Base-by-base conservation (phyloP, 2,329 filamentous ascomycete genomes). In the Botrytis deweyae region DNA sequence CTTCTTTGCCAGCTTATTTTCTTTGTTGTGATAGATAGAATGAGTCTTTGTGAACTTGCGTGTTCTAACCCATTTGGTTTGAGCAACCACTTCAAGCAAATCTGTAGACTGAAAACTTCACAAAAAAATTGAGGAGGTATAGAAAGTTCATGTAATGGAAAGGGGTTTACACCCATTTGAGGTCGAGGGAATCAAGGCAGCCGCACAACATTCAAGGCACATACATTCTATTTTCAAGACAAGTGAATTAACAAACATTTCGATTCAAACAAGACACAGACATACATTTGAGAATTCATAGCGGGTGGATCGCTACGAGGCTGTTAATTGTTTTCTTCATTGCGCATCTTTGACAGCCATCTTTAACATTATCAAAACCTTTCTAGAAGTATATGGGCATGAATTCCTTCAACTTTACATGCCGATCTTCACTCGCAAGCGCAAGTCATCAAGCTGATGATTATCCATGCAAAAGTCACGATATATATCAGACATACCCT, bases 381-480 rank as follows among this genome's bases (percentile, higher is more conserved):
- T 16, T n/a, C 3, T 14, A 8, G 4, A 55, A 40, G 29, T 25
- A 12, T 10, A 1, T 29, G 33, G 38, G n/a, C 16, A 40, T 33
- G 12, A 55, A 16, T 33, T 12, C 7, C 25, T 42, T 22, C 25
- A 4, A 40, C 16, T 58, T 29, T 20, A n/a, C 49, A 58, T 58
- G n/a, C 14, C 9, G n/a, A 16, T 14, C 33, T 66, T 36, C 10
- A 68, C 18, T 7, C 6, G 1, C 46, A 42, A 40, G 36, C 14
- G 4, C 4, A 40, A 16, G 3, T 58, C 25, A 68, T 58, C 49
- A 58, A 68, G 66, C 36, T 58, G 66, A 33, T 33, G 49, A 33
- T 58, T 38, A 29, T 42, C 36, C 66, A 59, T 69, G 38, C n/a
- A 42, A 29, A 40, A 69, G 36, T 33, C 66, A 69, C 49, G 66